Evolutionary conservation across 441 rosid genomes (phyloP), one percentile per base, ranked within the genome.

Genomic region (Mallotus japonicus): DNA sequence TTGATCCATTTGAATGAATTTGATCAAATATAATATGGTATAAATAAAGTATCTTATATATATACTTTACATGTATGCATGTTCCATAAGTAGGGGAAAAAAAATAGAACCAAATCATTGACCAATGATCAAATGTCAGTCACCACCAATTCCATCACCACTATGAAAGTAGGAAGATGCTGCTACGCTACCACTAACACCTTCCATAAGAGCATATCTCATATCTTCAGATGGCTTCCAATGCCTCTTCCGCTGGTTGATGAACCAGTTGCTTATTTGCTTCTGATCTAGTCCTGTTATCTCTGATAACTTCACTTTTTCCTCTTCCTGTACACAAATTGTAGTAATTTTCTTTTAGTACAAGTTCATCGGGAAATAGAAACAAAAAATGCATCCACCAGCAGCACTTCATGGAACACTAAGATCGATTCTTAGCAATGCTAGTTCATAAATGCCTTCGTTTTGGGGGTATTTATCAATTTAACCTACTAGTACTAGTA

Each of bases 201-300:
- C 84, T n/a, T 83, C 85, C 78, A 75, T 58, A 34, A 85, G 77
- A 28, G 89, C 85, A 40, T 72, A 83, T 56, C 81, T 79, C 86
- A 85, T 78, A 46, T 87, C 89, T 61, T 84, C 87, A 0, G 87
- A 77, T 6, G 88, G 89, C 57, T 84, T 89, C 93, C 91, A 89
- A 67, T 89, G 90, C 65, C 93, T 71, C 83, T 88, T 88, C 70
- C 92, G 77, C 79, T 88, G 90, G 83, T 88, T 87, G 59, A 88
- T 86, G 50, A 88, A 88, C 92, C 92, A 88, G 61, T 88, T 88
- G 80, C 75, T 88, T 42, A 88, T 88, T 76, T 88, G 90, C 81
- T 85, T 88, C 69, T 76, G 90, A 80, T 81, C 85, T 50, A 88
- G 74, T 32, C 90, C 88, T 0, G 89, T 84, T 10, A 58, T 75